Evolutionary conservation across 441 rosid genomes (phyloP).

Genomic region (Hura crepitans): DNA sequence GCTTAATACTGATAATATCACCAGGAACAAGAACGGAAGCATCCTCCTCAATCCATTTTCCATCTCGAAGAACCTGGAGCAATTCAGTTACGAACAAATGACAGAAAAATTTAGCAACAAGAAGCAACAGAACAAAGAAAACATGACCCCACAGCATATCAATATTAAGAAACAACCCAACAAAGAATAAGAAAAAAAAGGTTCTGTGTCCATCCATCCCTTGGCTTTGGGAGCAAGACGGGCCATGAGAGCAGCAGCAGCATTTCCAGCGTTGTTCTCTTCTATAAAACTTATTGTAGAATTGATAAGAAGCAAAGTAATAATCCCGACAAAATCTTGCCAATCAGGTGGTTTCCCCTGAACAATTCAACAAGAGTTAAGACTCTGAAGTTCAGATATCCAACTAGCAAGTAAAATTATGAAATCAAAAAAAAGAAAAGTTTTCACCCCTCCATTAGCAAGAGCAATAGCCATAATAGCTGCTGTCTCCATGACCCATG

Average conservation of each 20-base stretch:
- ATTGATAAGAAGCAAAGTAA: slow-evolving; percentile 59
- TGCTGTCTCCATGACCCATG: slow-evolving; percentile 88
- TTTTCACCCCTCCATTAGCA: slow-evolving; percentile 75
- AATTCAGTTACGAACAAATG: not conserved
- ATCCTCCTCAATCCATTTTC: slow-evolving; percentile 68
- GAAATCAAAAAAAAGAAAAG: not conserved
- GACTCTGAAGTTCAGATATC: not conserved
- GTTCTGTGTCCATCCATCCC: slow-evolving; percentile 27
- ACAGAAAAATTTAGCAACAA: not conserved
- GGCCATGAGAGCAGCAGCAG: slow-evolving; percentile 88
- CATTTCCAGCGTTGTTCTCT: slow-evolving; percentile 80
- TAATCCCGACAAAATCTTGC: slow-evolving; percentile 71
- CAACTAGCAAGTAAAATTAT: not conserved
- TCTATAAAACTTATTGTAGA: slow-evolving; percentile 75
- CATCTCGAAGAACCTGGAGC: slow-evolving; percentile 60
- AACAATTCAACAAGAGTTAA: not conserved
- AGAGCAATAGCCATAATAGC: slow-evolving; percentile 82
- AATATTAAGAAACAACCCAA: not conserved
- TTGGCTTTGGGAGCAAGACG: too few species aligned
- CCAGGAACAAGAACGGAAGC: slow-evolving; percentile 72
- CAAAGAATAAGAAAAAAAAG: not conserved
- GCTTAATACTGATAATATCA: slow-evolving; percentile 68
- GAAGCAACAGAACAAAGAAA: too few species aligned
- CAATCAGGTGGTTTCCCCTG: slow-evolving; percentile 77
- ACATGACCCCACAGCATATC: too few species aligned